Evolutionary conservation across 805 yeast species (phyloP), one percentile per base, ranked within the genome.

Genomic region (Metschnikowia santaceciliae): DNA sequence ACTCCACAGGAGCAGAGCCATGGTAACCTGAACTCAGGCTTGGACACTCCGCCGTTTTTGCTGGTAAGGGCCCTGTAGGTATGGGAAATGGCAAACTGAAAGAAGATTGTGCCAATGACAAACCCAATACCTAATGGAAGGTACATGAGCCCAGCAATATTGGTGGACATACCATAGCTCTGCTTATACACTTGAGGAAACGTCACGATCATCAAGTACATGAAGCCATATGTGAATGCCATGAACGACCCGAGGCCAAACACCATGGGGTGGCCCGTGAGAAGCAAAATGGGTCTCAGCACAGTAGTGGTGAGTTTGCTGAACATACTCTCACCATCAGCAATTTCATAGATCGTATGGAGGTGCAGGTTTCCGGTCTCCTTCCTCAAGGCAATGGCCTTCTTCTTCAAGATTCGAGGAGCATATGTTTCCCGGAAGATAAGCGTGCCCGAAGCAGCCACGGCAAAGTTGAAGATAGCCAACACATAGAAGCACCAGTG

Each of bases 401-500:
- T 80, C 33, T 63, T 55, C 19, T 64, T 68, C 32, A 84, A 68
- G 35, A 84, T 57, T 10, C 71, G 70, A 3, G 88, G 87, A 0
- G 82, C 72, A 59, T 81, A 84, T 0, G 89, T 80, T 61, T 84
- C 90, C 49, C 69, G 69, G 57, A 76, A 80, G 38, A 77, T 67
- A 3, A 78, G 3, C 78, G 86, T 54, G 73, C 79, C 56, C 71
- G 55, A 4, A 62, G 66, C 13, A 70, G 77, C 61, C 70, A 70
- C 50, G 65, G 67, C 53, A 3, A 84, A 88, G 55, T 83, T 77
- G 56, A 82, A 67, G n/a, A 86, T 81, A 19, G 84, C 68, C 46
- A 81, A 65, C 15, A 79, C 72, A 75, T 81, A 80, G 58, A 84
- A 80, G 43, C 77, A 79, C 94, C 94, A 88, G 63, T 85, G 76